Evolutionary conservation across 2,329 filamentous ascomycete genomes (phyloP).

Genomic region (Coniochaeta ligniaria): DNA sequence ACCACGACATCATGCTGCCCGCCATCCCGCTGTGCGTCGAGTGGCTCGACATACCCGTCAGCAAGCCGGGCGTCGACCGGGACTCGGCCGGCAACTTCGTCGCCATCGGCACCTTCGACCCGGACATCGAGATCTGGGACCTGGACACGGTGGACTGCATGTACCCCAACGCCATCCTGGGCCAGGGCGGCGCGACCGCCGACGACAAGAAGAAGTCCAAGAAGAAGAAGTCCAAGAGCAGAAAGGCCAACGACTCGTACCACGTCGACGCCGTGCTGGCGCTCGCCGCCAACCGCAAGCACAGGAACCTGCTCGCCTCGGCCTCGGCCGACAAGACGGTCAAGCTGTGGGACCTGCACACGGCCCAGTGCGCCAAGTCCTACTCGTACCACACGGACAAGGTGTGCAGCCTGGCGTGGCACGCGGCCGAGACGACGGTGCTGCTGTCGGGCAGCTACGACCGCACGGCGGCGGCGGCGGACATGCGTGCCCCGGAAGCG

Average conservation of each 20-base stretch:
- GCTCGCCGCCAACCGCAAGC: slow-evolving; percentile 84
- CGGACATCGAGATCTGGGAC: slow-evolving; percentile 98
- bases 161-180: slow-evolving; percentile 95
- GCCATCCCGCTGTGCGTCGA: slow-evolving; percentile 93
- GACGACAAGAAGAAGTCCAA: slow-evolving; percentile 66
- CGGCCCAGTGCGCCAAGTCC: slow-evolving; percentile 86
- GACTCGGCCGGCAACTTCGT: slow-evolving; percentile 81
- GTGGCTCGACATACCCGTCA: slow-evolving; percentile 90
- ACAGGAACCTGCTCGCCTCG: slow-evolving; percentile 90
- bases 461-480: slow-evolving; percentile 84
- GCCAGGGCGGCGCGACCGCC: slow-evolving; percentile 54
- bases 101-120: slow-evolving; percentile 93
- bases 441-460: slow-evolving; percentile 93
- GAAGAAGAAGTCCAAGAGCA: slow-evolving; percentile 88
- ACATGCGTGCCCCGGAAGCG: slow-evolving; percentile 88
- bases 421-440: slow-evolving; percentile 77
- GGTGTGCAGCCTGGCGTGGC: slow-evolving; percentile 93
- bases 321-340: slow-evolving; percentile 95
- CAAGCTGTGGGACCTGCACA: slow-evolving; percentile 96
- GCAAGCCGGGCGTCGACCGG: slow-evolving; percentile 54
- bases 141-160: slow-evolving; percentile 93
- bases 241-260: slow-evolving; percentile 83
- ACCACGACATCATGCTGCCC: slow-evolving; percentile 98
- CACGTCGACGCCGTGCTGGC: slow-evolving; percentile 92
- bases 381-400: slow-evolving; percentile 97